Evolutionary conservation across 2,329 filamentous ascomycete species (phyloP).

Genomic region (Cladosporium colombiae): DNA sequence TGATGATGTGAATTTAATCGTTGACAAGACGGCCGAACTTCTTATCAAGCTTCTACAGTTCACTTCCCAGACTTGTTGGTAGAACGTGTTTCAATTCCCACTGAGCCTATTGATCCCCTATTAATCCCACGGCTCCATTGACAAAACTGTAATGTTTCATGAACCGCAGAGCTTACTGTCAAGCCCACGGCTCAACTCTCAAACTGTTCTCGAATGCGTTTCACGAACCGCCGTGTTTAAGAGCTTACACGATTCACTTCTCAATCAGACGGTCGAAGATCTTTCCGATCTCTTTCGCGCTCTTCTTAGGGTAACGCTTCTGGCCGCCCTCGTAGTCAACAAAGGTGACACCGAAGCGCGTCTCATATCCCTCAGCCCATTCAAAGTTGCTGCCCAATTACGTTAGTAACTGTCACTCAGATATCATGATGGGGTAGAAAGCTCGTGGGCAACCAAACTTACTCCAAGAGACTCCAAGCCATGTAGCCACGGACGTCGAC

Average conservation of each 20-base stretch:
- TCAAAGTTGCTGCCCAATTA: constrained; percentile 69
- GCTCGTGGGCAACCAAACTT: constrained; percentile 37
- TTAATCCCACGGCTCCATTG: background rate
- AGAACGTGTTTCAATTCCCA: background rate
- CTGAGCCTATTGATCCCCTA: background rate
- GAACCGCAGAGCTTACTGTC: background rate
- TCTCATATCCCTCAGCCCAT: constrained; percentile 89
- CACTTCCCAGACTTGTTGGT: background rate
- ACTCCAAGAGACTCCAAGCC: constrained; percentile 86
- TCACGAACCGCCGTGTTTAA: background rate
- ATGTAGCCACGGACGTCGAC: constrained; percentile 79
- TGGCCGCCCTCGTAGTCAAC: constrained; percentile 81
- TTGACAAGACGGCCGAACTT: background rate
- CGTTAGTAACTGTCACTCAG: background rate
- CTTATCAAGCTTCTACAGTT: background rate
- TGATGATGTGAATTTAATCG: background rate
- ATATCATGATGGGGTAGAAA: background rate
- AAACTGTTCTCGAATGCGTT: background rate
- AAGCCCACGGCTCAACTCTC: background rate
- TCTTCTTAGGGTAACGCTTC: constrained; percentile 82
- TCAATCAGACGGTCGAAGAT: constrained; percentile 15
- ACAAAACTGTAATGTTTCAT: background rate
- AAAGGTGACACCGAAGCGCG: constrained; percentile 79
- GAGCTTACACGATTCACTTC: background rate
- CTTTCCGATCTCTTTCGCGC: constrained; percentile 64